phyloP scores from a whole-genome alignment of 2,329 filamentous ascomycete species.

The Colletotrichum chlorophyti region DNA sequence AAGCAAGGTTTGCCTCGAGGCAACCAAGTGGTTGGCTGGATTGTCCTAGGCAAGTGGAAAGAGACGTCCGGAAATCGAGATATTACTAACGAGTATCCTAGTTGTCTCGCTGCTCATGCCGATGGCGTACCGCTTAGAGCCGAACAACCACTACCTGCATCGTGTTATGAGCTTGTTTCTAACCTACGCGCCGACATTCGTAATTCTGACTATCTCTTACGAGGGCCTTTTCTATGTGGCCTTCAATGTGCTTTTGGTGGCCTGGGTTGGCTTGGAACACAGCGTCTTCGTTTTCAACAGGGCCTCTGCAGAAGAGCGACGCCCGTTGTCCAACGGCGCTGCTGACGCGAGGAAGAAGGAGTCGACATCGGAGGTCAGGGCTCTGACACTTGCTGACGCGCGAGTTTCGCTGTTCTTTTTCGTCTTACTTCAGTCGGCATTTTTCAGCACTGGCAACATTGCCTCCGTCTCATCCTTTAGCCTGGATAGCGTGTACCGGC shows the following conservation, averaged over 20 bases:
- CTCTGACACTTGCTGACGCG: conserved; percentile 81
- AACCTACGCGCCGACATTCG: conserved; percentile 90
- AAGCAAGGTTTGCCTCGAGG: conserved; percentile 85
- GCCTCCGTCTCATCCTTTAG: conserved; percentile 94
- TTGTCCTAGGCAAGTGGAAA: conserved; percentile 68
- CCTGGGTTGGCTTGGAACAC: conserved; percentile 93
- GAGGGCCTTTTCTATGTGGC: conserved; percentile 95
- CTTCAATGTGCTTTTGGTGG: conserved; percentile 81
- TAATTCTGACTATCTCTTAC: conserved; percentile 96
- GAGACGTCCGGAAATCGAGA: not conserved
- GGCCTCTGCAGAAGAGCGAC: not conserved
- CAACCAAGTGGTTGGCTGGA: conserved; percentile 87
- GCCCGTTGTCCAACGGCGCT: not conserved
- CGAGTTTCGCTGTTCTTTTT: conserved; percentile 95
- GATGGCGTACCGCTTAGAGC: conserved; percentile 78
- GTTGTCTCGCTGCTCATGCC: conserved; percentile 80
- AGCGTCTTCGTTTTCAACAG: conserved; percentile 52
- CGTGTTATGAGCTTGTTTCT: conserved; percentile 88
- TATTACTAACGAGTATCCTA: conserved; percentile 39
- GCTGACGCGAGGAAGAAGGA: not conserved
- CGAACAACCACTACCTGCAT: conserved; percentile 89
- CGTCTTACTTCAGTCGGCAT: conserved; percentile 90
- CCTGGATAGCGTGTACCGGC: conserved; percentile 84
- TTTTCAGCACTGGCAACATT: conserved; percentile 96
- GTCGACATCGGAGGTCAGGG: conserved; percentile 53